A percentile compares a stretch with the other conserved stretches of the same genome.
These are phyloP conservation scores for Sextonia rubra DNA, from an alignment of 164 flowering plant species.

Conservation along the genomic window DNA sequence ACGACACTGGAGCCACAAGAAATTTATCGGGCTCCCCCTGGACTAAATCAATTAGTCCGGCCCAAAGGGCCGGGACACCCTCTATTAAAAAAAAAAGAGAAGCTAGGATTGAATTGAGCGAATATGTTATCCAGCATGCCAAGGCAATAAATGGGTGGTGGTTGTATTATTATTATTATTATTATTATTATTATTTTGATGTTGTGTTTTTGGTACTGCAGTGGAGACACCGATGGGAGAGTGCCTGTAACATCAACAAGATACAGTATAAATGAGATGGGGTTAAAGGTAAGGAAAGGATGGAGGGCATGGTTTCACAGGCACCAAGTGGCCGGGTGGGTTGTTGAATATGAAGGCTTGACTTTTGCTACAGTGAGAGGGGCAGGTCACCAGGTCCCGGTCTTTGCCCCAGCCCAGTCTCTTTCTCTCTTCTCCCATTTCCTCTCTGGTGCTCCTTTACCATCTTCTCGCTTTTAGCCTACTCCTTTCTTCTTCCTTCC, in stretches of 20 bases:
- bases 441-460: constrained; percentile 29
- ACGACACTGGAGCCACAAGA: no score
- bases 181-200: no score
- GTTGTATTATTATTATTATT: no score
- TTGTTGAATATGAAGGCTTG: constrained; percentile 33
- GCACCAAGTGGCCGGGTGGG: constrained; percentile 46
- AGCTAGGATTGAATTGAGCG: no score
- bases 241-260: constrained; percentile 32
- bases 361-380: constrained; percentile 48
- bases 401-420: constrained; percentile 34
- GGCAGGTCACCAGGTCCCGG: constrained; percentile 39
- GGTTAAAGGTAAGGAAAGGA: constrained; percentile 12
- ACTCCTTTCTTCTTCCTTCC: background rate
- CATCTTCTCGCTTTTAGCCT: constrained; percentile 17
- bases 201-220: constrained; percentile 7
- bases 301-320: constrained; percentile 44
- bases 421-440: constrained; percentile 45
- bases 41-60: no score
- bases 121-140: no score
- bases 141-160: no score
- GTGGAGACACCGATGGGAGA: constrained; percentile 47
- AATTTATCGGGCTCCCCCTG: no score
- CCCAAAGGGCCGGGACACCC: no score
- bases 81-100: no score
- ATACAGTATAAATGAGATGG: constrained; percentile 25